Conservation (phyloP, 73 alveolate genomes). For the Durusdinium trenchii region DNA sequence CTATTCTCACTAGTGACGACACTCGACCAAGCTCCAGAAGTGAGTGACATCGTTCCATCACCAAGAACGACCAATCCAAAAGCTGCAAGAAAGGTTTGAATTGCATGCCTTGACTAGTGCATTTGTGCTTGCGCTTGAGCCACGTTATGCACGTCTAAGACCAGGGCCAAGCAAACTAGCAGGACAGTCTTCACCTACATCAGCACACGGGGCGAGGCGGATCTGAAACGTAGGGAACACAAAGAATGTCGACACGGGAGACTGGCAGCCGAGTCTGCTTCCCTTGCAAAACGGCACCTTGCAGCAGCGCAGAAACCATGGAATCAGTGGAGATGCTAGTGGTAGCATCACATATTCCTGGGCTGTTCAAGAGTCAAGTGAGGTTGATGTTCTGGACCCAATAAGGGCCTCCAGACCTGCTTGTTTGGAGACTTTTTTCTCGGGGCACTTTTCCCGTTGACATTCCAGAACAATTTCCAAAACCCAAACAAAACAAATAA, state of each 20-base stretch:
- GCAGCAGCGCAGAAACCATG: conserved; percentile 28
- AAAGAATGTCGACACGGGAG: no score
- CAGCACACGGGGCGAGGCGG: no score
- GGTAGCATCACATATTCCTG: conserved; percentile 72
- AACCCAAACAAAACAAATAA: not conserved
- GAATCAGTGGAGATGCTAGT: conserved; percentile 71
- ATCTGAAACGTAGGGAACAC: no score
- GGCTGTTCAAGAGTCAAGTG: not conserved
- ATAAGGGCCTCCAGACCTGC: no score
- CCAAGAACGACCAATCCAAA: not conserved
- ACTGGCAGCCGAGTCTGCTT: not conserved
- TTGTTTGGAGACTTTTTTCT: no score
- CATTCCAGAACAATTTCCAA: not conserved
- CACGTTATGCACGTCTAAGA: not conserved
- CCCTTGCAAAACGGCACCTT: not conserved
- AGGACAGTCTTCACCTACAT: conserved; percentile 54
- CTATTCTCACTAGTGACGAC: no score
- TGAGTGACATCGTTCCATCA: not conserved
- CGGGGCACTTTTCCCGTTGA: no score
- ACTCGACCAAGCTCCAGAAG: no score
- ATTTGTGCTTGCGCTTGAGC: not conserved
- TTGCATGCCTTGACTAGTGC: not conserved
- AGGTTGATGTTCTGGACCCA: no score
- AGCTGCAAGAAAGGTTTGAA: not conserved
- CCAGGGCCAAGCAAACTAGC: conserved; percentile 45